phyloP scores from a whole-genome alignment of 192 early-diverging fungal genomes.

The Entomortierella chlamydospora region DNA sequence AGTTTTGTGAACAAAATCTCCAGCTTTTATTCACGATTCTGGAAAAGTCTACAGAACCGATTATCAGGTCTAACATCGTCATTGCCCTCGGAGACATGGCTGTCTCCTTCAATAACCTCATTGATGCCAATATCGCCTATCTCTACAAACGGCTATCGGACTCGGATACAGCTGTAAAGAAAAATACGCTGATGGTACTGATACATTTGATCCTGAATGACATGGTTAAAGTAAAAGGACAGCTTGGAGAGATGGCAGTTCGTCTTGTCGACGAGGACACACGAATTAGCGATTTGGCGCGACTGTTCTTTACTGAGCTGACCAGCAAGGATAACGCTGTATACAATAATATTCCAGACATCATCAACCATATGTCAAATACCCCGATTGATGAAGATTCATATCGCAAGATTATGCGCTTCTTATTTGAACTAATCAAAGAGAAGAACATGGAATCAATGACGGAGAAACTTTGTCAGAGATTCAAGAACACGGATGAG shows the following conservation, averaged over 20 bases:
- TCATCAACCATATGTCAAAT: slow-evolving; percentile 91
- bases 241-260: slow-evolving; percentile 98
- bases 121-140: slow-evolving; percentile 96
- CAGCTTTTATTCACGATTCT: slow-evolving; percentile 92
- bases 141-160: slow-evolving; percentile 94
- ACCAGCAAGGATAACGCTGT: slow-evolving; percentile 97
- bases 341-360: slow-evolving; percentile 99
- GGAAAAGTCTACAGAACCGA: slow-evolving; percentile 83
- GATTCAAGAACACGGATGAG: slow-evolving; percentile 87
- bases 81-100: slow-evolving; percentile 99
- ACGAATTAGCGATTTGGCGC: slow-evolving; percentile 92
- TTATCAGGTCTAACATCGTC: slow-evolving; percentile 93
- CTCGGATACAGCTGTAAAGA: slow-evolving; percentile 83
- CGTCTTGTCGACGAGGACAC: slow-evolving; percentile 90
- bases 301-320: slow-evolving; percentile 96
- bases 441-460: slow-evolving; percentile 96
- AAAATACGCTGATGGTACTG: slow-evolving; percentile 98
- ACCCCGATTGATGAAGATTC: slow-evolving; percentile 81
- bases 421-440: slow-evolving; percentile 96
- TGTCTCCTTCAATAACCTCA: slow-evolving; percentile 94
- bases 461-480: slow-evolving; percentile 94
- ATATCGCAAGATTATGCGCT: slow-evolving; percentile 94
- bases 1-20: slow-evolving; percentile 94
- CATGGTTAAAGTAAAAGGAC: slow-evolving; percentile 99
- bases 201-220: slow-evolving; percentile 98